Evolutionary conservation across 495 filamentous ascomycete genomes (phyloP).

Genomic region (Geoglossum glabrum): DNA sequence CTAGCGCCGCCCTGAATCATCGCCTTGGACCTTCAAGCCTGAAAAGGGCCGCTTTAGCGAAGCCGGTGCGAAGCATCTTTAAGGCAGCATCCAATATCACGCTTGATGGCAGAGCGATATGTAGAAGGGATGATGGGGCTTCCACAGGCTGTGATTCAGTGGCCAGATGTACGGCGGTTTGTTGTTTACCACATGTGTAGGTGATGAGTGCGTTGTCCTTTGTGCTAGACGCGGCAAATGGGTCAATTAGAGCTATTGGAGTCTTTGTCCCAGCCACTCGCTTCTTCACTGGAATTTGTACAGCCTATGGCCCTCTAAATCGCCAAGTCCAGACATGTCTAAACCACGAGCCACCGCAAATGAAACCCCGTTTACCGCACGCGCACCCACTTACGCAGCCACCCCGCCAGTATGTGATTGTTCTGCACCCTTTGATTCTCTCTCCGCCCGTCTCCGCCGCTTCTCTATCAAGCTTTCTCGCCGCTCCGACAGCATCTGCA

Average conservation of each 20-base stretch:
- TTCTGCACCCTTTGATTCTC: constrained; percentile 19
- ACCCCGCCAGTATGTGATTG: background rate
- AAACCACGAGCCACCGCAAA: background rate
- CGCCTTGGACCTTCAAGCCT: background rate
- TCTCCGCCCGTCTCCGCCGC: constrained; percentile 51
- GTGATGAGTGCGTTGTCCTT: background rate
- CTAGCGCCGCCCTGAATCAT: background rate
- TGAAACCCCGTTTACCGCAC: background rate
- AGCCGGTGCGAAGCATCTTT: background rate
- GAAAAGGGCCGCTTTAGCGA: background rate
- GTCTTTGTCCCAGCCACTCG: background rate
- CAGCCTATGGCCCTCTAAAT: background rate
- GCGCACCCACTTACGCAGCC: background rate
- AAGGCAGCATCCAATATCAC: background rate
- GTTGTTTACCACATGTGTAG: too few species aligned
- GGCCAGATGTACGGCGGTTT: background rate
- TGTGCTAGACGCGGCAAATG: background rate
- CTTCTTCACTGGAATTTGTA: background rate
- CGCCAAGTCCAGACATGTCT: background rate
- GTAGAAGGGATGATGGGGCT: background rate
- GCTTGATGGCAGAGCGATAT: background rate
- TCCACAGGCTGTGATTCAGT: background rate
- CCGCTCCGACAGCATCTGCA: constrained; percentile 51
- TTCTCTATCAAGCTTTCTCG: constrained; percentile 69
- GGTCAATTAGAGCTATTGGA: background rate